phyloP scores from a whole-genome alignment of 148 eudicot species.

The Oxyria digyna region DNA sequence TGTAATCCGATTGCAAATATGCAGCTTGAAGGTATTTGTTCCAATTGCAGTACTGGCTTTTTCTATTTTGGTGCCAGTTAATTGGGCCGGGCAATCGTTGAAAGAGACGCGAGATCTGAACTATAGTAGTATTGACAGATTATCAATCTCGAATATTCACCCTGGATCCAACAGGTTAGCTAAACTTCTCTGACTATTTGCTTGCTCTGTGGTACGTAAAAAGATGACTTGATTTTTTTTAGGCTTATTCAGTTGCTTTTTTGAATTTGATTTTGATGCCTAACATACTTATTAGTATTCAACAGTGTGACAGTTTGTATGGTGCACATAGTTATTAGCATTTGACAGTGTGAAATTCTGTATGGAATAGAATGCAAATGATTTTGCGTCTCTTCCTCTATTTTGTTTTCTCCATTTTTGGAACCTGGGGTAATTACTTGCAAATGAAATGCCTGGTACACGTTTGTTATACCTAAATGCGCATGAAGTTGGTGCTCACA shows the following conservation, averaged over 20 bases:
- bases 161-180: conserved; percentile 68
- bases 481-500: too few species aligned
- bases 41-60: conserved; percentile 76
- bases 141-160: conserved; percentile 83
- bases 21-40: conserved; percentile 96
- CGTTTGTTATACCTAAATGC: not conserved
- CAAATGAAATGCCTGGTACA: too few species aligned
- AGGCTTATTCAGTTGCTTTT: not conserved
- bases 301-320: not conserved
- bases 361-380: not conserved
- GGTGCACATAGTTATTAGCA: not conserved
- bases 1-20: conserved; percentile 8
- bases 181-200: not conserved
- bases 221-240: not conserved
- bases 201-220: not conserved
- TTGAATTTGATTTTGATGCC: not conserved
- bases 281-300: not conserved
- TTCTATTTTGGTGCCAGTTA: conserved; percentile 77
- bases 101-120: conserved; percentile 38
- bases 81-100: conserved; percentile 65
- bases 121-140: conserved; percentile 73
- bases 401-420: not conserved
- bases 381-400: not conserved
- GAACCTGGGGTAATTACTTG: not conserved
- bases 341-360: not conserved